Evolutionary conservation across 2,329 filamentous ascomycete species (phyloP), one percentile per base, ranked within the genome.

Genomic region (Colletotrichum endophyticum): DNA sequence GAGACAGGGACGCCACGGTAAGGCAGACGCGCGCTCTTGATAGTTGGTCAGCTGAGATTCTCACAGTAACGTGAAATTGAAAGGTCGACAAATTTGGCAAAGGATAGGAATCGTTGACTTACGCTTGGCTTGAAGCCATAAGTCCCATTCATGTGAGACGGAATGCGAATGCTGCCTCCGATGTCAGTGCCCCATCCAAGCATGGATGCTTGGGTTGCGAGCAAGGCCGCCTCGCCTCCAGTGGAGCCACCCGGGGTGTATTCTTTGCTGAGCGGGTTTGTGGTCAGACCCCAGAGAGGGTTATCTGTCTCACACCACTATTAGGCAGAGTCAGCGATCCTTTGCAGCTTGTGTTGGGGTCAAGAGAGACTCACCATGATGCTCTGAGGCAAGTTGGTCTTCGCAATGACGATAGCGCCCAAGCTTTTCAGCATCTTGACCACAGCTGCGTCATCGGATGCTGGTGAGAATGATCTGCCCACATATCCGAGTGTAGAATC

Each of bases 351-450:
- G 1, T 64, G 5, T 64, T 64, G 9, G n/a, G 22, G 13, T 28
- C 4, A 19, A 27, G 15, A 16, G 19, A n/a, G 15, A 62, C 92
- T 81, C 16, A 87, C 86, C 82, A 87, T 87, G 66, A 92, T 84
- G 1, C 87, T 89, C 79, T 92, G 91, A 0, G 93, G 93, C 6
- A 94, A 88, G 73, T 94, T 95, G 0, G 94, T 95, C 82, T 95
- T 94, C 73, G 91, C 90, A 79, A 93, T 92, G 59, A 92, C 86
- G 2, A 94, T 87, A 2, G 92, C 93, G 2, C 93, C 93, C 0
- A 91, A 85, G 15, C 84, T 85, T 36, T 89, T 85, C 9, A 94
- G 84, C 3, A 93, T 85, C 1, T 88, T 86, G 0, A 94, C 88
- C n/a, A 94, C 85, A 0, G 90, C 89, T 5, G 90, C 87, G 5